Evolutionary conservation across 1,284 basidiomycete species (phyloP), one percentile per base, ranked within the genome.

Genomic region (Trametes polyzona): DNA sequence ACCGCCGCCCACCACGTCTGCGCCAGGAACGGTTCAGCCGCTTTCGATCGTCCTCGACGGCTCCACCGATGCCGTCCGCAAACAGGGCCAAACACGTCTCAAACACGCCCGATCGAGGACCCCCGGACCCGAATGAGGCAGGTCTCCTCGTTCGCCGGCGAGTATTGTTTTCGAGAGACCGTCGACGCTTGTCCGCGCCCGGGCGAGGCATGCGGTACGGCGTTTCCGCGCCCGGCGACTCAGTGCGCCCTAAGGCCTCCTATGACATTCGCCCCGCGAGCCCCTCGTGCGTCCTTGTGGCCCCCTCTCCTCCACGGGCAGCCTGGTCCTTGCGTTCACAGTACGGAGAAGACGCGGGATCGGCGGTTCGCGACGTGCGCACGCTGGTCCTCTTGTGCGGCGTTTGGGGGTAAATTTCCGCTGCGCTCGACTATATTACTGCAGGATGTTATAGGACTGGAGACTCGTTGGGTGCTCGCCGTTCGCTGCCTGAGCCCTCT

Each of bases 91-190:
- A 46, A 42, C 19, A 11, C 14, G 14, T 24, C 16, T 51, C 42
- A 47, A 49, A 29, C 32, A 39, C 21, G n/a, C n/a, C 29, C 37
- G 43, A 55, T 43, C 27, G 43, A 10, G 40, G 12, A 24, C 14
- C 26, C 19, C 42, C 29, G 30, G 3, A 17, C 33, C 52, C 48
- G 19, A 3, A 55, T 39, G 21, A 27, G 52, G 57, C 52, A 55
- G 32, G 47, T 48, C 19, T 59, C 24, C 37, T 43, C 41, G 49
- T 43, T 51, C 26, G 21, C 48, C 40, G 9, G 9, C 5, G 24
- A 14, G 12, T 41, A 41, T 41, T 41, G 39, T 41, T 41, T 16
- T 41, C 5, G 23, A 41, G 39, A 11, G 24, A 26, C 23, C 40
- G n/a, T n/a, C n/a, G n/a, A n/a, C n/a, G n/a, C n/a, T n/a, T n/a